phyloP scores from a whole-genome alignment of 306 rosid genomes.

The Prunus armeniaca region DNA sequence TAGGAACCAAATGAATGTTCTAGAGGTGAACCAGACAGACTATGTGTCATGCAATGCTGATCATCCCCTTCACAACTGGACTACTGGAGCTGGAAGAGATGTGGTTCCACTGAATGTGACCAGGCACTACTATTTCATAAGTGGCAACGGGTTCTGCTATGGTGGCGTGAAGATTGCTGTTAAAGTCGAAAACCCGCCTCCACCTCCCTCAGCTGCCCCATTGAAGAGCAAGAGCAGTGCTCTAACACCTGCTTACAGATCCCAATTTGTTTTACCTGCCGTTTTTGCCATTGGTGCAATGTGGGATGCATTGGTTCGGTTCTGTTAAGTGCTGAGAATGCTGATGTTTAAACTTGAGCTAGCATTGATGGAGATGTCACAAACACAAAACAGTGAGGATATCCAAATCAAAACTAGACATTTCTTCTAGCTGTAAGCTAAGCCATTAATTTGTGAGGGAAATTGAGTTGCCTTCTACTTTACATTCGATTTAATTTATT shows the following conservation, averaged over 20 bases:
- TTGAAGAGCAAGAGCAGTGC: slow-evolving; percentile 23
- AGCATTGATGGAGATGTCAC: not conserved
- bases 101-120: slow-evolving; percentile 86
- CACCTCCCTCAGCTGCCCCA: slow-evolving; percentile 60
- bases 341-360: not conserved
- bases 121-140: slow-evolving; percentile 63
- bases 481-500: not conserved
- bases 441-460: not conserved
- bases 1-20: slow-evolving; percentile 73
- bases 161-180: slow-evolving; percentile 84
- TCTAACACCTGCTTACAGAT: slow-evolving; percentile 23
- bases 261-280: slow-evolving; percentile 45
- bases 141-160: slow-evolving; percentile 84
- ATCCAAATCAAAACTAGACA: slow-evolving; percentile 5
- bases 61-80: slow-evolving; percentile 70
- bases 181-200: slow-evolving; percentile 65
- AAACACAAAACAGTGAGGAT: slow-evolving; percentile 4
- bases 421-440: not conserved
- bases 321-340: slow-evolving; percentile 28
- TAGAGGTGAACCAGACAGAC: slow-evolving; percentile 89
- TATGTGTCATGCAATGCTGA: slow-evolving; percentile 69
- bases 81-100: slow-evolving; percentile 94
- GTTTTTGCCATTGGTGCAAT: slow-evolving; percentile 59
- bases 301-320: slow-evolving; percentile 53
- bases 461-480: not conserved